phyloP scores from a whole-genome alignment of 495 filamentous ascomycete genomes.

The Neurospora sp. region DNA sequence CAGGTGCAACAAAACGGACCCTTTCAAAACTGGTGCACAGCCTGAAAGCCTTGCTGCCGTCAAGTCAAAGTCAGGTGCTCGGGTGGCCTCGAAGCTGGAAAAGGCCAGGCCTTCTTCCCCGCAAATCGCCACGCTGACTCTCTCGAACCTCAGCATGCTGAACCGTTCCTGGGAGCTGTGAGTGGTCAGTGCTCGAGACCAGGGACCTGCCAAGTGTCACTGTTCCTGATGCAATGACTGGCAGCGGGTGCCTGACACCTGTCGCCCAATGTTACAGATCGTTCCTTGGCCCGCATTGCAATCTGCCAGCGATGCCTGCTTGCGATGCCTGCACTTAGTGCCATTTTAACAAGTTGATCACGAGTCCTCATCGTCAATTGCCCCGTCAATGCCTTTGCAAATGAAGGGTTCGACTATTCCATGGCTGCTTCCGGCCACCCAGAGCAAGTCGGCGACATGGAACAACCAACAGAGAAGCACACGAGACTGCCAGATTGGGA shows the following conservation, averaged over 20 bases:
- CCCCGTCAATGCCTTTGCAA: background rate
- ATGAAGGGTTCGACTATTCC: background rate
- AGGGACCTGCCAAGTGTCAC: conserved; percentile 3
- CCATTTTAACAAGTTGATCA: conserved; percentile 10
- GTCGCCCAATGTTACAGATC: conserved; percentile 2
- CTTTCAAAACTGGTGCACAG: background rate
- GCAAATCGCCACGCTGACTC: conserved; percentile 20
- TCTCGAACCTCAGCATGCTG: background rate
- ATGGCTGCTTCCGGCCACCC: conserved; percentile 3
- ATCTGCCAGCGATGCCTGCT: conserved; percentile 1
- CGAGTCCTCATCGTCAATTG: conserved; percentile 13
- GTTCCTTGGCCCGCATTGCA: conserved; percentile 10
- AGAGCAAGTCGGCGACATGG: background rate
- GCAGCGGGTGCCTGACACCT: conserved; percentile 1
- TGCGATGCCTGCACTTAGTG: background rate
- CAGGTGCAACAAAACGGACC: conserved; percentile 8
- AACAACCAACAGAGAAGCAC: background rate
- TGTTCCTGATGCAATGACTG: background rate
- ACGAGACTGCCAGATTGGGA: background rate
- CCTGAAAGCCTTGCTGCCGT: conserved; percentile 22
- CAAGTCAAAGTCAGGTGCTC: conserved; percentile 20
- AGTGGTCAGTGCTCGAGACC: background rate
- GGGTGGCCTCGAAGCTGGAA: conserved; percentile 1
- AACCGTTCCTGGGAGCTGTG: background rate
- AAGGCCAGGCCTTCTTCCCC: conserved; percentile 18